Percentiles rank a stretch among this genome's conserved stretches.
phyloP scores from a whole-genome alignment of 352 stramenopile species.

The Phytopythium sindhum region DNA sequence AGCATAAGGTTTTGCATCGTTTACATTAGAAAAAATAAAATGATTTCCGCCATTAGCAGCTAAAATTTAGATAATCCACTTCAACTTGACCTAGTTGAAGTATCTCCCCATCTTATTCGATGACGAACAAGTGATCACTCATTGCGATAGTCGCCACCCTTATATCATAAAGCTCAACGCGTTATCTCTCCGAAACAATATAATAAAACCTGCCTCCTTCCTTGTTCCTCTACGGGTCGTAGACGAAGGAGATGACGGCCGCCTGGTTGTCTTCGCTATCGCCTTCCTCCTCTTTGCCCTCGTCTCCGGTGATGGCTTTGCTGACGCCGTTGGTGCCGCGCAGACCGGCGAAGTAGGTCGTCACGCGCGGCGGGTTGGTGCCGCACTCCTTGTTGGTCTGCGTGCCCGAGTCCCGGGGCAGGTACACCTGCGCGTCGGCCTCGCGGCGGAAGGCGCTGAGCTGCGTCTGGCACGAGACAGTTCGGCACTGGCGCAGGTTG shows the following conservation, averaged over 20 bases:
- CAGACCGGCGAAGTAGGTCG: conserved; percentile 77
- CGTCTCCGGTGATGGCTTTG: conserved; percentile 14
- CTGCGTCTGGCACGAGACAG: conserved; percentile 85
- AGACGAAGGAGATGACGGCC: conserved; percentile 67
- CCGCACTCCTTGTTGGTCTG: conserved; percentile 80
- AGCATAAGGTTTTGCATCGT: background rate
- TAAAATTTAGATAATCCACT: background rate
- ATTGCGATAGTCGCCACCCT: background rate
- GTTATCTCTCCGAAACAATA: background rate
- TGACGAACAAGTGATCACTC: background rate
- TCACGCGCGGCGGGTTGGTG: conserved; percentile 80
- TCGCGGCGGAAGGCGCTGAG: conserved; percentile 88
- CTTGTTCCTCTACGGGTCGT: conserved; percentile 43
- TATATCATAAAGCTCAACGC: background rate
- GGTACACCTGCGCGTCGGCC: conserved; percentile 86
- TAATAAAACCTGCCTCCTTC: background rate
- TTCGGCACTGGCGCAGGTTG: conserved; percentile 90
- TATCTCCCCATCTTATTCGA: background rate
- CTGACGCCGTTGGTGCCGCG: conserved; percentile 11
- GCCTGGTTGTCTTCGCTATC: conserved; percentile 31
- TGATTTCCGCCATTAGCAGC: too few species aligned
- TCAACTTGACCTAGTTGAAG: conserved; percentile 2
- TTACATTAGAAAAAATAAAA: background rate
- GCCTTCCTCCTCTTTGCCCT: conserved; percentile 26
- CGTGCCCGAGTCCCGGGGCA: conserved; percentile 50